Base-by-base conservation (phyloP, 208 protist genomes). In the Acanthamoeba sp. region DNA sequence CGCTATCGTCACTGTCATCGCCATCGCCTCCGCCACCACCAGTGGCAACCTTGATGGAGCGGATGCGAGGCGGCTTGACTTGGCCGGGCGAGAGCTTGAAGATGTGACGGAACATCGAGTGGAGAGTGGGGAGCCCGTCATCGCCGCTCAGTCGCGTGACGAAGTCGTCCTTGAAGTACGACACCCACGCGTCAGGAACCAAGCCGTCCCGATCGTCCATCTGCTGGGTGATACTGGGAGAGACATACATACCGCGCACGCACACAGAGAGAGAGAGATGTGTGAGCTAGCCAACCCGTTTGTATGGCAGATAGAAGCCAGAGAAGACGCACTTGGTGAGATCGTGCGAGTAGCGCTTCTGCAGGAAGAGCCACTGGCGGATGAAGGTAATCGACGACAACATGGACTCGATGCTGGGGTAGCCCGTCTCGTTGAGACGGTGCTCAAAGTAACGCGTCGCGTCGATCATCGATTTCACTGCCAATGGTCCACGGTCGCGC, bases 401-500 rank as follows among this genome's bases (percentile, higher is more conserved):
- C 38, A 80, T 80, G 32, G 71, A 18, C 24, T 80, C 71, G 71
- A 80, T 80, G 71, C 48, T 80, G 38, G 71, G 71, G 40, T 40
- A 80, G 36, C 71, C 71, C 71, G 20, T 40, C 3, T 80, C 71
- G 22, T 80, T 80, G 71, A 80, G 29, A 9, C 32, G 71, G 40
- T 80, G 38, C 71, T 80, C 71, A 48, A 80, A 80, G 71, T 80
- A 80, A 14, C 71, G 71, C 38, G 32, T 80, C 9, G 71, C 71
- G 38, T 80, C 71, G 12, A 80, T n/a, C 71, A 80, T 80, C 71
- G 71, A 80, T 48, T 80, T 80, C 18, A 80, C 71, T 80, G 71
- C 12, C n/a, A n/a, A n/a, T n/a, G n/a, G n/a, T n/a, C n/a, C n/a
- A n/a, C n/a, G n/a, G n/a, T n/a, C 14, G 34, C 22, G 34, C 20